Percentiles rank a stretch among this genome's conserved stretches.
These are phyloP conservation scores for Monotropa hypopitys DNA, from an alignment of 179 eudicot genomes.

Conservation along the genomic window DNA sequence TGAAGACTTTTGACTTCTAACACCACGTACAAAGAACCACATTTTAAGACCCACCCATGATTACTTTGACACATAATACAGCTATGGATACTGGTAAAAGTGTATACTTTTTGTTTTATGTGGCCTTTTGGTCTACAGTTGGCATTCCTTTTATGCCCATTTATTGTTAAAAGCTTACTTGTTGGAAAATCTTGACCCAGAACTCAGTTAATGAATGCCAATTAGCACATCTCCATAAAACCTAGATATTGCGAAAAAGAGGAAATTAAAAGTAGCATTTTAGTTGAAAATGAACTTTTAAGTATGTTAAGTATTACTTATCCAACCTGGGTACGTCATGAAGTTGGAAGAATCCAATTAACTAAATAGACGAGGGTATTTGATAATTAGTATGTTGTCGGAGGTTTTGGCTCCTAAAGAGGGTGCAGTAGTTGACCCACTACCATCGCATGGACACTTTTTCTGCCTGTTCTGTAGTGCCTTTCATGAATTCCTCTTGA, in stretches of 20 bases:
- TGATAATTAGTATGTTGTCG: neutral
- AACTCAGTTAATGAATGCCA: neutral
- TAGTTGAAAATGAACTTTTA: neutral
- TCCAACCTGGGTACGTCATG: neutral
- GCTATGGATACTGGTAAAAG: neutral
- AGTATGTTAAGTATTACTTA: neutral
- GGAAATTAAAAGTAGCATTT: neutral
- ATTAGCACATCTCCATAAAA: neutral
- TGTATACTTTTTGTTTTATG: neutral
- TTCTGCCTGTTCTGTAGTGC: neutral
- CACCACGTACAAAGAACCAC: neutral
- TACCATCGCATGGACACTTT: neutral
- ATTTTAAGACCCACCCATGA: neutral
- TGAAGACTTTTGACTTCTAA: neutral
- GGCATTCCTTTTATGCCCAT: neutral
- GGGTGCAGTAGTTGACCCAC: neutral
- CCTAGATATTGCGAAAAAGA: neutral
- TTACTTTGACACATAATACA: neutral
- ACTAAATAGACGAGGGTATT: too few relatives aligned
- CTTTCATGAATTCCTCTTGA: neutral
- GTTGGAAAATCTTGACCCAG: neutral
- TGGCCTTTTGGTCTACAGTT: neutral
- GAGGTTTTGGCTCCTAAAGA: too few relatives aligned
- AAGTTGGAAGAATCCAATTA: neutral
- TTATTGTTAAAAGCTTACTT: neutral